These are phyloP conservation scores for Bolboschoenus planiculmis DNA, from an alignment of 176 grass and related monocot species.

Conservation along the genomic window DNA sequence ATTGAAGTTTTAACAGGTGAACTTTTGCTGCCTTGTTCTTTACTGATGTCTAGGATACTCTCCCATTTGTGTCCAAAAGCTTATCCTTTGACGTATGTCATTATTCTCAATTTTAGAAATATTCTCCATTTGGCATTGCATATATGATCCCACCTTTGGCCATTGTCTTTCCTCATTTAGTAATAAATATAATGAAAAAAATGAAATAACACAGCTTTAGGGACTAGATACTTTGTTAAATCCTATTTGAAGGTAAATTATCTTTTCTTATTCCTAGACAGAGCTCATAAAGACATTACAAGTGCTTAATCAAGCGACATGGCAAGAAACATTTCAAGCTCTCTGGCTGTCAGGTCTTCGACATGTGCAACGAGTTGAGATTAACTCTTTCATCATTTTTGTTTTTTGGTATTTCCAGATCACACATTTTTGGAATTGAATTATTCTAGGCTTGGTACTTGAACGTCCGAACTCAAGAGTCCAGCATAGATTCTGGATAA, in stretches of 20 bases:
- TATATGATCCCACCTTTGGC: background rate
- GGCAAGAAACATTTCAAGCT: constrained; percentile 89
- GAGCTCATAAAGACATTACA: constrained; percentile 64
- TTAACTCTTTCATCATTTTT: constrained; percentile 19
- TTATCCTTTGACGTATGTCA: background rate
- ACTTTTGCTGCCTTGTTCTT: background rate
- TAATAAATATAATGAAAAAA: background rate
- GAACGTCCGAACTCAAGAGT: background rate
- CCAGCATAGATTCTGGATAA: background rate
- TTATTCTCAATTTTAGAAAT: background rate
- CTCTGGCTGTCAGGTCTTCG: constrained; percentile 74
- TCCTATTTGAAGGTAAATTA: background rate
- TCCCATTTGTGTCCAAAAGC: background rate
- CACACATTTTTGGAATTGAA: background rate
- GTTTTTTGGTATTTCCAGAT: constrained; percentile 5
- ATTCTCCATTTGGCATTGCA: background rate
- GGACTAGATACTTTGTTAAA: background rate
- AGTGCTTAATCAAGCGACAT: constrained; percentile 70
- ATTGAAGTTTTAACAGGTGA: constrained; percentile 70
- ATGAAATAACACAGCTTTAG: background rate
- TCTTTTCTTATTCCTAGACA: constrained; percentile 32
- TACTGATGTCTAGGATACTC: background rate
- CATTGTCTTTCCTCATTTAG: background rate
- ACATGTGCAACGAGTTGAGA: constrained; percentile 69
- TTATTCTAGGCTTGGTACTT: background rate